A percentile compares a stretch with the other conserved stretches of the same genome.
Evolutionary conservation across 345 rosid genomes (phyloP).

Genomic region (Psidium friedrichsthalianum): DNA sequence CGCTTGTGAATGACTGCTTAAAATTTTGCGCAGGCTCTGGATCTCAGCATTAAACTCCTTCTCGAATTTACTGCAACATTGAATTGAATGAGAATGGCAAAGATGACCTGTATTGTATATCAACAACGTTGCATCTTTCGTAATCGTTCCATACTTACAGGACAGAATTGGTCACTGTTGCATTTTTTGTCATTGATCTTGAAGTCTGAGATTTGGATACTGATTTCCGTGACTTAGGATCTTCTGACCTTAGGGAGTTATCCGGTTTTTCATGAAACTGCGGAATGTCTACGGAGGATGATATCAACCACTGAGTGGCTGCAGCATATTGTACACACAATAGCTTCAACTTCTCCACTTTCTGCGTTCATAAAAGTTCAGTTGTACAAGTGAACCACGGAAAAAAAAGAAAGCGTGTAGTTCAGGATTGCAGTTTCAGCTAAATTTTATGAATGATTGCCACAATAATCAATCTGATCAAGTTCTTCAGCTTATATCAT

Average conservation of each 20-base stretch:
- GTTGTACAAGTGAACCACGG: background rate
- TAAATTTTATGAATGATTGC: background rate
- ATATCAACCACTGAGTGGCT: slow-evolving; percentile 91
- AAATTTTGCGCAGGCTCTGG: slow-evolving; percentile 70
- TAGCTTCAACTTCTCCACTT: slow-evolving; percentile 80
- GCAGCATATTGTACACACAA: slow-evolving; percentile 85
- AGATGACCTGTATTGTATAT: background rate
- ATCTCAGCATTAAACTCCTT: slow-evolving; percentile 77
- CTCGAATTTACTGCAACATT: slow-evolving; percentile 62
- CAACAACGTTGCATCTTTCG: background rate
- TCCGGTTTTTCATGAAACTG: slow-evolving; percentile 27
- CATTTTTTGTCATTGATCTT: slow-evolving; percentile 30
- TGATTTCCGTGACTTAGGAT: slow-evolving; percentile 24
- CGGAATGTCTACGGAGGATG: slow-evolving; percentile 62
- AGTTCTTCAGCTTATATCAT: background rate
- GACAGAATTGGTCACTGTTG: slow-evolving; percentile 61
- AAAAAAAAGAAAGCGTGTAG: background rate
- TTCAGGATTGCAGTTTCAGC: background rate
- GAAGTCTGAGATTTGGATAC: slow-evolving; percentile 27
- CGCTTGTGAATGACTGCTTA: slow-evolving; percentile 76
- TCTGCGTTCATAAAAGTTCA: slow-evolving; percentile 31
- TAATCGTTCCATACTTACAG: slow-evolving; percentile 46
- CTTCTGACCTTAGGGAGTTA: slow-evolving; percentile 8
- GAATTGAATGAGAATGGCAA: background rate
- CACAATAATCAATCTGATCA: background rate